phyloP scores from a whole-genome alignment of 2,329 filamentous ascomycete species.

The Coniochaeta ligniaria region DNA sequence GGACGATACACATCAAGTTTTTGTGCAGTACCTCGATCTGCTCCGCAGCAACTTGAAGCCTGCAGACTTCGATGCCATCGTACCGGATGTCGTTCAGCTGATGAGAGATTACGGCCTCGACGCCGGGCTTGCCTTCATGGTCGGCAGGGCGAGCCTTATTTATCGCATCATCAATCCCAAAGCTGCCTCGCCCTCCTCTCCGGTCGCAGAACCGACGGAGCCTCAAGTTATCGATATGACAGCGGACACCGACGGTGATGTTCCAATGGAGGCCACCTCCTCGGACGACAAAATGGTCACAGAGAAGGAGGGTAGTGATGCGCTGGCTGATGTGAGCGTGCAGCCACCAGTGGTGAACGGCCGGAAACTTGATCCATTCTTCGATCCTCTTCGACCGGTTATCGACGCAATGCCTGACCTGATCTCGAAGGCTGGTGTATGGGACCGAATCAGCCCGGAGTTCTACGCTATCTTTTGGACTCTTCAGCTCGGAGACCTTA shows the following conservation, averaged over 20 bases:
- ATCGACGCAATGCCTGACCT: slow-evolving; percentile 59
- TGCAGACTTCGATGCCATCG: slow-evolving; percentile 68
- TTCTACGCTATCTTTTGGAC: slow-evolving; percentile 95
- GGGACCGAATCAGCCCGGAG: slow-evolving; percentile 64
- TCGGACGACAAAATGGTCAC: slow-evolving; percentile 21
- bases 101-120: slow-evolving; percentile 76
- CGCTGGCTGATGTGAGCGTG: slow-evolving; percentile 3
- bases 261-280: slow-evolving; percentile 33
- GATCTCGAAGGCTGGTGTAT: slow-evolving; percentile 52
- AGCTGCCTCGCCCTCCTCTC: background rate
- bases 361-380: slow-evolving; percentile 43
- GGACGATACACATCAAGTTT: slow-evolving; percentile 80
- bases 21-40: slow-evolving; percentile 84
- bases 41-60: slow-evolving; percentile 71
- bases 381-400: slow-evolving; percentile 67
- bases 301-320: slow-evolving; percentile 18
- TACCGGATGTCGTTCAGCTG: slow-evolving; percentile 68
- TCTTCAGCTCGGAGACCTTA: slow-evolving; percentile 73
- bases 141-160: slow-evolving; percentile 69
- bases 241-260: slow-evolving; percentile 50
- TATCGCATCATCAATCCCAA: slow-evolving; percentile 28
- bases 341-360: slow-evolving; percentile 15
- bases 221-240: background rate
- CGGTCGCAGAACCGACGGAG: slow-evolving; percentile 9
- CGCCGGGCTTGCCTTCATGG: slow-evolving; percentile 75